Evolutionary conservation across 352 stramenopile species (phyloP).

Genomic region (Globisporangium emineosum): DNA sequence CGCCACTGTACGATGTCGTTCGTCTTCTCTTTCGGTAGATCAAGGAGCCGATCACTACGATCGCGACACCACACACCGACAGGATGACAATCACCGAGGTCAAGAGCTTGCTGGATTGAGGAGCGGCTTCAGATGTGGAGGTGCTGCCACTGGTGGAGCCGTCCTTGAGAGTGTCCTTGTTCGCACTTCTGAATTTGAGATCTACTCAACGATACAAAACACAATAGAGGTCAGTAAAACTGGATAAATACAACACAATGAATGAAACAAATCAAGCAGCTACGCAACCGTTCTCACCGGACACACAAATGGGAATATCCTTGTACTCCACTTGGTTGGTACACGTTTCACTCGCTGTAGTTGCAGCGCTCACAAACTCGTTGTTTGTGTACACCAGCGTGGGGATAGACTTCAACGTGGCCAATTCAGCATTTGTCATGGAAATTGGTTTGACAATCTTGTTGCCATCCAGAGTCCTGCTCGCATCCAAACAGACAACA

Average conservation of each 20-base stretch:
- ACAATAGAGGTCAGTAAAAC: neutral
- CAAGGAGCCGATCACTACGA: slow-evolving; percentile 15
- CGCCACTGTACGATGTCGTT: slow-evolving; percentile 6
- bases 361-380: neutral
- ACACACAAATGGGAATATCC: slow-evolving; percentile 24
- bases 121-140: neutral
- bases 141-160: slow-evolving; percentile 1
- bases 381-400: slow-evolving; percentile 20
- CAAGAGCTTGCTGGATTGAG: slow-evolving; percentile 17
- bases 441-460: slow-evolving; percentile 20
- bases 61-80: slow-evolving; percentile 11
- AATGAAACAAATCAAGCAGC: neutral
- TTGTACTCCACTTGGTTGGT: no score
- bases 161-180: neutral
- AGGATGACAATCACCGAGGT: slow-evolving; percentile 13
- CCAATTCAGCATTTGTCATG: slow-evolving; percentile 17
- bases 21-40: slow-evolving; percentile 9
- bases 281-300: slow-evolving; percentile 9
- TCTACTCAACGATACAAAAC: neutral
- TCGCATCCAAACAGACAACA: neutral
- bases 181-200: slow-evolving; percentile 4
- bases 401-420: slow-evolving; percentile 17
- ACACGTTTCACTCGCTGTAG: no score
- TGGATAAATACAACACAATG: neutral
- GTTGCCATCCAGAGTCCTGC: slow-evolving; percentile 17